These are phyloP conservation scores for Furcasterigmium sp. DNA, from an alignment of 2,329 filamentous ascomycete species.

Conservation along the genomic window DNA sequence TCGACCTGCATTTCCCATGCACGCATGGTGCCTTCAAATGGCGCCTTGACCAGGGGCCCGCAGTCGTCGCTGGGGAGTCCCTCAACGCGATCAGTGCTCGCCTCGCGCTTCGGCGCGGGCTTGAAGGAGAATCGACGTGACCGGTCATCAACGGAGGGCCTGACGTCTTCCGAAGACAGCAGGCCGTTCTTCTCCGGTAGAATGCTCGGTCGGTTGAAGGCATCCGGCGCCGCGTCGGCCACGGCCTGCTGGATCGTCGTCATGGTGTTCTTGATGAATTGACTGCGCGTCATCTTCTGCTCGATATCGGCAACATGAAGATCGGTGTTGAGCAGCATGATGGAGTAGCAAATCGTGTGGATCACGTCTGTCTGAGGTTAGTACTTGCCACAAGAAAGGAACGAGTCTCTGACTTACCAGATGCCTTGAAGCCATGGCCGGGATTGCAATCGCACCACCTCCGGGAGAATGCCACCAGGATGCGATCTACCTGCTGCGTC, in stretches of 20 bases:
- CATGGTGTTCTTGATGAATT: constrained; percentile 96
- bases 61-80: constrained; percentile 44
- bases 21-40: constrained; percentile 69
- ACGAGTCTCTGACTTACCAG: constrained; percentile 50
- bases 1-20: constrained; percentile 90
- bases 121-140: constrained; percentile 45
- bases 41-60: constrained; percentile 71
- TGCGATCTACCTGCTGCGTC: constrained; percentile 93
- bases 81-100: constrained; percentile 26
- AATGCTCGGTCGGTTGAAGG: constrained; percentile 50
- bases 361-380: constrained; percentile 66
- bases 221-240: constrained; percentile 64
- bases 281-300: constrained; percentile 88
- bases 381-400: constrained; percentile 12
- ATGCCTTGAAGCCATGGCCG: constrained; percentile 85
- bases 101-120: constrained; percentile 39
- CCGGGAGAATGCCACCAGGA: constrained; percentile 81
- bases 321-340: constrained; percentile 93
- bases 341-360: constrained; percentile 94
- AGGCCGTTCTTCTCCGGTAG: constrained; percentile 37
- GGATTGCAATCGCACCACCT: constrained; percentile 94
- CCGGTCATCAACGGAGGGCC: constrained; percentile 30
- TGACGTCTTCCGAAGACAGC: constrained; percentile 22
- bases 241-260: constrained; percentile 78
- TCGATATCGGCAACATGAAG: constrained; percentile 93